These are phyloP conservation scores for Recurvomyces mirabilis DNA, from an alignment of 495 filamentous ascomycete genomes.

Conservation along the genomic window DNA sequence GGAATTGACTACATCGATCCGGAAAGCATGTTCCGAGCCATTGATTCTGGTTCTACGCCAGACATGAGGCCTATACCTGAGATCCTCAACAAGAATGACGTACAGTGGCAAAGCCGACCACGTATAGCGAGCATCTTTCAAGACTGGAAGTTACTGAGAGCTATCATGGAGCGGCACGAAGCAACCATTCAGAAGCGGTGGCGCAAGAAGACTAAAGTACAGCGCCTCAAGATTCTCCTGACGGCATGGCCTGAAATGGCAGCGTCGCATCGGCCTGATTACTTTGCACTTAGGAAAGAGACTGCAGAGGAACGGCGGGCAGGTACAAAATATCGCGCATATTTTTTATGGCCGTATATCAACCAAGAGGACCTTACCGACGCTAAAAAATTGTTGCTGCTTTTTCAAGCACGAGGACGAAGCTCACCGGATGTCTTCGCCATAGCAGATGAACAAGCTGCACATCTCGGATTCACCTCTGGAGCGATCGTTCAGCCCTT, in stretches of 20 bases:
- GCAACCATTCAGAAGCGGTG: slow-evolving; percentile 36
- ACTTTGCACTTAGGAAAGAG: slow-evolving; percentile 32
- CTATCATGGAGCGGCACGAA: background rate
- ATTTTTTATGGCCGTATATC: slow-evolving; percentile 41
- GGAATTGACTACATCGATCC: too few relatives aligned
- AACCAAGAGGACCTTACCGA: slow-evolving; percentile 46
- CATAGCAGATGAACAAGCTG: slow-evolving; percentile 27
- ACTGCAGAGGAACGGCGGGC: slow-evolving; percentile 11
- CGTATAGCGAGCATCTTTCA: background rate
- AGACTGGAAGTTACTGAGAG: background rate
- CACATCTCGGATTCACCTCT: slow-evolving; percentile 25
- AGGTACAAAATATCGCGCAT: slow-evolving; percentile 27
- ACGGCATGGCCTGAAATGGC: slow-evolving; percentile 39
- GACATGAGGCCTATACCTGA: too few relatives aligned
- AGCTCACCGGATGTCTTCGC: slow-evolving; percentile 36
- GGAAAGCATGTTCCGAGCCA: too few relatives aligned
- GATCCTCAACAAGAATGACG: too few relatives aligned
- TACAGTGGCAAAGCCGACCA: background rate
- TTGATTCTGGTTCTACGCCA: too few relatives aligned
- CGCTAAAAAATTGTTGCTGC: slow-evolving; percentile 34
- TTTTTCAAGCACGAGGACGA: slow-evolving; percentile 40
- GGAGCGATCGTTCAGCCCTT: slow-evolving; percentile 27
- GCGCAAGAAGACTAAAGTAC: slow-evolving; percentile 35
- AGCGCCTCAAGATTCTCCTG: slow-evolving; percentile 34
- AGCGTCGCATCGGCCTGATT: slow-evolving; percentile 39